phyloP scores from a whole-genome alignment of 1,139 yeast genomes.

The Taphrina pruni region DNA sequence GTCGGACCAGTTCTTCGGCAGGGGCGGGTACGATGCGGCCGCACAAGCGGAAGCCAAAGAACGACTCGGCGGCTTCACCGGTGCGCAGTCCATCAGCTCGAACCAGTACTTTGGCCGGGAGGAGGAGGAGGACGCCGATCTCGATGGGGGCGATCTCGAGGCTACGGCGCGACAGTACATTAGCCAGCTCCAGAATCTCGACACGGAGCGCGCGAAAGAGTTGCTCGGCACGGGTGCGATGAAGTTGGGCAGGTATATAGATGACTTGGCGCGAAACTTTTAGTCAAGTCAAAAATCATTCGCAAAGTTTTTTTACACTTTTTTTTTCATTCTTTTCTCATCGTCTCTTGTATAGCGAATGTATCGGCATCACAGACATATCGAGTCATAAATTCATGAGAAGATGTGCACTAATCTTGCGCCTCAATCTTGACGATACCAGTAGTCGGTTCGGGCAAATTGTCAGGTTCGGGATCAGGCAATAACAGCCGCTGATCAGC shows the following conservation, averaged over 20 bases:
- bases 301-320: background rate
- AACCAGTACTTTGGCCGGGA: constrained; percentile 92
- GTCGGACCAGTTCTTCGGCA: constrained; percentile 78
- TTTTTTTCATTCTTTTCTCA: background rate
- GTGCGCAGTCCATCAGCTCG: constrained; percentile 90
- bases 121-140: constrained; percentile 56
- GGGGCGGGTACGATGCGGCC: constrained; percentile 79
- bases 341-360: background rate
- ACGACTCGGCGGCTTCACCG: constrained; percentile 78
- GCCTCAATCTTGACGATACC: background rate
- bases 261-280: constrained; percentile 38
- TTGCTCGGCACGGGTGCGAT: constrained; percentile 33
- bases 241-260: constrained; percentile 37
- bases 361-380: background rate
- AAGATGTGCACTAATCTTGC: too few species aligned
- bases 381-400: too few species aligned
- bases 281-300: background rate
- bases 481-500: constrained; percentile 22
- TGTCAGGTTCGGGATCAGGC: constrained; percentile 1
- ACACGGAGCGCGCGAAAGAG: constrained; percentile 36
- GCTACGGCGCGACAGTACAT: constrained; percentile 37
- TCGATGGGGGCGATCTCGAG: constrained; percentile 36
- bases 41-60: constrained; percentile 79
- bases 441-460: too few species aligned
- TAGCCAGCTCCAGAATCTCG: constrained; percentile 32